Conservation (phyloP, 441 rosid genomes). For the Arabidopsis hybrid region DNA sequence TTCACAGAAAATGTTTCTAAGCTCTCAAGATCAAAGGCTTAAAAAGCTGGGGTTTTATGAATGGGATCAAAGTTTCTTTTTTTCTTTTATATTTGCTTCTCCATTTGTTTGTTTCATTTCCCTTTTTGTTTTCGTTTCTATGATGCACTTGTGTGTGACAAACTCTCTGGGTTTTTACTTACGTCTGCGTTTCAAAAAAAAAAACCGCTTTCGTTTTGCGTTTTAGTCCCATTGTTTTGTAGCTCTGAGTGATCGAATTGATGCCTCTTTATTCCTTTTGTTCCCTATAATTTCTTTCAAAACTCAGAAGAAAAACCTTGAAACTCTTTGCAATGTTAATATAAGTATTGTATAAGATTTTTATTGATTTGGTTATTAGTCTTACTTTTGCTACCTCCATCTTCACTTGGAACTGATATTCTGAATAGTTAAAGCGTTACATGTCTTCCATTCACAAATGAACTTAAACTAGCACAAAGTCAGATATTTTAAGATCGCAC, state of each 20-base stretch:
- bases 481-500: not conserved
- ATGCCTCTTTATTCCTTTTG: constrained; percentile 43
- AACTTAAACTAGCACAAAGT: not conserved
- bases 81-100: constrained; percentile 30
- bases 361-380: constrained; percentile 9
- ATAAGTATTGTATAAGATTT: constrained; percentile 41
- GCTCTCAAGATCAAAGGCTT: constrained; percentile 32
- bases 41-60: constrained; percentile 32
- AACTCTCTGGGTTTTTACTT: constrained; percentile 44
- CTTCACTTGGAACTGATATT: not conserved
- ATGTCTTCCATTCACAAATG: not conserved
- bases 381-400: not conserved
- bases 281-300: constrained; percentile 24
- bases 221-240: constrained; percentile 48
- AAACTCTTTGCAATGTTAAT: constrained; percentile 45
- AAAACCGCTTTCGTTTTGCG: constrained; percentile 39
- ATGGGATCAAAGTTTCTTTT: constrained; percentile 45
- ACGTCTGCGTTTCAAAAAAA: constrained; percentile 39
- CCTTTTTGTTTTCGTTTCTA: constrained; percentile 34
- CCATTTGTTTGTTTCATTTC: constrained; percentile 48
- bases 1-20: constrained; percentile 52
- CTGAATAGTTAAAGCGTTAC: not conserved
- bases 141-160: constrained; percentile 44
- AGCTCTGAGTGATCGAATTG: constrained; percentile 50
- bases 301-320: constrained; percentile 35